These are phyloP conservation scores for Silene noctiflora DNA, from an alignment of 179 eudicot genomes.

Conservation along the genomic window DNA sequence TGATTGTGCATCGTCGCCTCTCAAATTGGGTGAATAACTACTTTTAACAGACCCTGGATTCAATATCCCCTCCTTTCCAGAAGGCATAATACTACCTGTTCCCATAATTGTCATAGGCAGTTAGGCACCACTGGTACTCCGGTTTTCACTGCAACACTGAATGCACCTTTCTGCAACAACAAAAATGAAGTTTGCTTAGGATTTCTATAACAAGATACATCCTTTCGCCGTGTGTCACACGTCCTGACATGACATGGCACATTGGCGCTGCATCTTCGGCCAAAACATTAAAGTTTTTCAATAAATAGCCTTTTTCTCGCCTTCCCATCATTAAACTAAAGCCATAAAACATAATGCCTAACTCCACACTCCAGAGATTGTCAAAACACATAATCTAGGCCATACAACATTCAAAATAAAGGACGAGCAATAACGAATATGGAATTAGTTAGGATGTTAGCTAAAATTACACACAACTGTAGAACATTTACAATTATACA, in stretches of 20 bases:
- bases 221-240: background rate
- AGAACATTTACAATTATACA: no score
- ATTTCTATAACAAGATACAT: background rate
- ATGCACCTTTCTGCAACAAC: slow-evolving; percentile 86
- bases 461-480: no score
- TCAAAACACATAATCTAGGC: background rate
- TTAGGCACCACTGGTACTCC: slow-evolving; percentile 78
- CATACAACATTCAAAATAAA: no score
- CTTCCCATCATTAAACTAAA: background rate
- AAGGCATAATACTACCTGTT: slow-evolving; percentile 89
- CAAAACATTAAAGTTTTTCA: background rate
- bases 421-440: no score
- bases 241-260: no score
- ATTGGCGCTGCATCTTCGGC: background rate
- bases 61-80: slow-evolving; percentile 61
- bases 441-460: no score
- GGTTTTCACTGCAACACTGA: slow-evolving; percentile 84
- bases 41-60: slow-evolving; percentile 63
- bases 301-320: background rate
- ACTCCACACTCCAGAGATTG: background rate
- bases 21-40: slow-evolving; percentile 46
- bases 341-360: background rate
- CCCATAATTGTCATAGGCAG: slow-evolving; percentile 86
- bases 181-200: background rate
- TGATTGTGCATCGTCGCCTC: no score